Evolutionary conservation across 164 flowering plant genomes (phyloP).

Genomic region (Sedum album): DNA sequence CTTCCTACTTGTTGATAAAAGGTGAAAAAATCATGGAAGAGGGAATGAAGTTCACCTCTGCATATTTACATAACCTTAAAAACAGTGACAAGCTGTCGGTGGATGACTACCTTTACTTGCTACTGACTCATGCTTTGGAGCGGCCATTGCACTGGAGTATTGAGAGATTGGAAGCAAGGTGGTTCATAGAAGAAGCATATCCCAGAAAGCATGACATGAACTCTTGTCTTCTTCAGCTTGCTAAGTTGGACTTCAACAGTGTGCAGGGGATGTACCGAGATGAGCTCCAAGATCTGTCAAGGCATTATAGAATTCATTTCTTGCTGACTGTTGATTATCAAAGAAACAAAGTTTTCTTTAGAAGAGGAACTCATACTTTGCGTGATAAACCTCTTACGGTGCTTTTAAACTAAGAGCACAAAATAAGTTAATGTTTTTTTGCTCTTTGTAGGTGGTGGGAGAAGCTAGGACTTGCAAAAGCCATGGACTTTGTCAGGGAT

Average conservation of each 20-base stretch:
- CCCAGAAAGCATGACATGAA: conserved; percentile 8
- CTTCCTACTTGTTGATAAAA: conserved; percentile 16
- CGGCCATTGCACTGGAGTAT: conserved; percentile 28
- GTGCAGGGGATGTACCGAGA: conserved; percentile 23
- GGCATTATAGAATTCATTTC: conserved; percentile 11
- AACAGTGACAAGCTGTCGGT: neutral
- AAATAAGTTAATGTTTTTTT: neutral
- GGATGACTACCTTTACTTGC: neutral
- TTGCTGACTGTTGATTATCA: neutral
- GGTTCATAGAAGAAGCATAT: conserved; percentile 32
- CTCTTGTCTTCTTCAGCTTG: conserved; percentile 22
- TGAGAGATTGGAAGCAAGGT: conserved; percentile 23
- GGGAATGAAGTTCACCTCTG: conserved; percentile 15
- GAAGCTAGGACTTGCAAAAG: conserved; percentile 14
- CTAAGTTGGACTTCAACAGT: conserved; percentile 28
- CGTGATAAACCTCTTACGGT: too few species aligned
- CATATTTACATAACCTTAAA: neutral
- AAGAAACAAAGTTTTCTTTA: neutral
- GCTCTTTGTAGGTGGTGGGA: conserved; percentile 27
- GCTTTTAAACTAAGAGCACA: too few species aligned
- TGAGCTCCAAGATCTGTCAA: conserved; percentile 18
- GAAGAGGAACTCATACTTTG: too few species aligned
- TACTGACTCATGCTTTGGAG: conserved; percentile 27
- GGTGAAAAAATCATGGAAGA: conserved; percentile 18
- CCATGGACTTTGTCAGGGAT: conserved; percentile 25